These are phyloP conservation scores for Cercophora newfieldiana DNA, from an alignment of 495 filamentous ascomycete species.

Conservation along the genomic window DNA sequence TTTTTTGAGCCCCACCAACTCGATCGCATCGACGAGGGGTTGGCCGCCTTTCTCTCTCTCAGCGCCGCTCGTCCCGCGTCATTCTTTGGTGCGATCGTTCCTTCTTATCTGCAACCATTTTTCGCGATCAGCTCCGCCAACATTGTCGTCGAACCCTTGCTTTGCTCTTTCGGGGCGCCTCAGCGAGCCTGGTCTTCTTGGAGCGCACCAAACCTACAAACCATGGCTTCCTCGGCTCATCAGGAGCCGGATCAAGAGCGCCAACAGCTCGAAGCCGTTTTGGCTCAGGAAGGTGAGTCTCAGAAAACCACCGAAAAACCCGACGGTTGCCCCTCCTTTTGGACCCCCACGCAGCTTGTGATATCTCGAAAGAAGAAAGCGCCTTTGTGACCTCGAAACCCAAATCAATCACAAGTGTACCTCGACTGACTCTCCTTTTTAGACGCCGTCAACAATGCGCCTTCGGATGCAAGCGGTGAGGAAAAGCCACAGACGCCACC, in stretches of 20 bases:
- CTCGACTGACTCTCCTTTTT: constrained; percentile 11
- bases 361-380: too few species aligned
- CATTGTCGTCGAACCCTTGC: constrained; percentile 6
- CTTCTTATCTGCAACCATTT: constrained; percentile 15
- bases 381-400: too few species aligned
- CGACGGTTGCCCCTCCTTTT: constrained; percentile 24
- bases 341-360: constrained; percentile 23
- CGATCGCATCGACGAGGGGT: constrained; percentile 18
- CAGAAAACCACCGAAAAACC: neutral
- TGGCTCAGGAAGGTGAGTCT: constrained; percentile 20
- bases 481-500: constrained; percentile 31
- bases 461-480: neutral
- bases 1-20: constrained; percentile 24
- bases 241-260: constrained; percentile 22
- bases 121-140: neutral
- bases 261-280: constrained; percentile 19
- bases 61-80: constrained; percentile 14
- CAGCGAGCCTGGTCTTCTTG: neutral
- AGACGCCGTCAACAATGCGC: neutral
- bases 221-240: constrained; percentile 22
- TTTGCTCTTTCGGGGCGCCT: neutral
- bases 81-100: constrained; percentile 16
- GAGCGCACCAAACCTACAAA: neutral
- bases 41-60: constrained; percentile 9
- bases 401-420: too few species aligned